Evolutionary conservation across 2,329 filamentous ascomycete species (phyloP).

Genomic region (Albifimbria verrucaria): DNA sequence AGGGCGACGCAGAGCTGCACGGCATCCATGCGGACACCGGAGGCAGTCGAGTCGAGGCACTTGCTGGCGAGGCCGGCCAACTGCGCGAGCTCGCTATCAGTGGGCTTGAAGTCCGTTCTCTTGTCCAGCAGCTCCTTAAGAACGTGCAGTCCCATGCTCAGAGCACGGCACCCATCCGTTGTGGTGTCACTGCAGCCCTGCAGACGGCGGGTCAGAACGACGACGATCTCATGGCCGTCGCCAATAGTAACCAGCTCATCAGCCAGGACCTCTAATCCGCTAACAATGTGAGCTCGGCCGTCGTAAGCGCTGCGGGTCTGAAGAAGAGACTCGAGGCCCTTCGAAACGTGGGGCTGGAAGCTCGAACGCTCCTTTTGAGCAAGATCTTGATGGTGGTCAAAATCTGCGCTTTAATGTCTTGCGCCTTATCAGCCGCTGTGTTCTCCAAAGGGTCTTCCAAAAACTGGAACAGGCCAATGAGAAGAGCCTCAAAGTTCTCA

Average conservation of each 20-base stretch:
- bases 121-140: conserved; percentile 57
- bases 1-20: conserved; percentile 74
- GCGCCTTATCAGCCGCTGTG: conserved; percentile 59
- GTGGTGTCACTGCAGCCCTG: conserved; percentile 36
- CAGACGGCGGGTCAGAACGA: conserved; percentile 50
- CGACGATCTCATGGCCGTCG: conserved; percentile 57
- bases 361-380: conserved; percentile 63
- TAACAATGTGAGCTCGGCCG: conserved; percentile 66
- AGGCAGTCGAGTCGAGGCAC: conserved; percentile 59
- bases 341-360: conserved; percentile 65
- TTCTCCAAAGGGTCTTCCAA: conserved; percentile 59
- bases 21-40: conserved; percentile 68
- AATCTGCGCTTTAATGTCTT: conserved; percentile 72
- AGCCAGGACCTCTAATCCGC: conserved; percentile 69
- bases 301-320: conserved; percentile 65
- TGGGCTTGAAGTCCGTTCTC: conserved; percentile 44
- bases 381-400: conserved; percentile 71
- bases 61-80: conserved; percentile 50
- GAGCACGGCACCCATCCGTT: conserved; percentile 45
- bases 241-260: conserved; percentile 68
- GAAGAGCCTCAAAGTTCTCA: conserved; percentile 65
- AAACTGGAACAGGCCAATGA: conserved; percentile 68
- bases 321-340: conserved; percentile 65
- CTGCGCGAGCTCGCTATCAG: conserved; percentile 47
- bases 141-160: conserved; percentile 63